These are phyloP conservation scores for Annona cherimola DNA, from an alignment of 164 flowering plant species.

Conservation along the genomic window DNA sequence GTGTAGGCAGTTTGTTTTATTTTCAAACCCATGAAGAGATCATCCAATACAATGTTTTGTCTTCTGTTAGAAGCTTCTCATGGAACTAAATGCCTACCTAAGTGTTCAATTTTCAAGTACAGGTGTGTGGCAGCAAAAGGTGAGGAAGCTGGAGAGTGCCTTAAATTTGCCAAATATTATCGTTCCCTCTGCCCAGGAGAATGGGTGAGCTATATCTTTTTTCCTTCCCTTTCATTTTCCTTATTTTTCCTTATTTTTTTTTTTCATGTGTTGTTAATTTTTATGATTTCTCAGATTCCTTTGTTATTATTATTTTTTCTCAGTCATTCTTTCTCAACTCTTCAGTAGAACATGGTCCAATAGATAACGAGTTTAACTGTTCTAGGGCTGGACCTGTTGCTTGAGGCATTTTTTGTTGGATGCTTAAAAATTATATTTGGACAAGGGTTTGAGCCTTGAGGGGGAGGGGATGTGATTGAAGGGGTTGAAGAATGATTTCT, in stretches of 20 bases:
- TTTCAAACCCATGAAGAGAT: neutral
- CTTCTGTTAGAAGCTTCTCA: neutral
- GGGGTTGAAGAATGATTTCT: no score
- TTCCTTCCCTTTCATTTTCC: no score
- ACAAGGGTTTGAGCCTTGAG: no score
- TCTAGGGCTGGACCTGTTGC: neutral
- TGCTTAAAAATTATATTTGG: no score
- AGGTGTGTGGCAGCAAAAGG: constrained; percentile 90
- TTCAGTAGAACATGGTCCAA: neutral
- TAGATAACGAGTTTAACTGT: neutral
- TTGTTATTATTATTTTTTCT: no score
- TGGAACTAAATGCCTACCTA: neutral
- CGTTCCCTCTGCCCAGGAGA: constrained; percentile 95
- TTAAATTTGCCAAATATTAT: constrained; percentile 72
- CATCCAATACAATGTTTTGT: neutral
- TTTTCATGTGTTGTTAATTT: neutral
- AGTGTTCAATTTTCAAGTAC: constrained; percentile 15
- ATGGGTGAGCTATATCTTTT: constrained; percentile 98
- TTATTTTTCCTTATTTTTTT: neutral
- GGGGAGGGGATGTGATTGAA: no score
- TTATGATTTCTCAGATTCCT: neutral
- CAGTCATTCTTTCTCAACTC: neutral
- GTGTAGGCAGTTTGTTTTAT: neutral
- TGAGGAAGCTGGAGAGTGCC: constrained; percentile 73
- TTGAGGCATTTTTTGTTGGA: no score